Evolutionary conservation across 345 rosid genomes (phyloP).

Genomic region (Stellera chamaejasme): DNA sequence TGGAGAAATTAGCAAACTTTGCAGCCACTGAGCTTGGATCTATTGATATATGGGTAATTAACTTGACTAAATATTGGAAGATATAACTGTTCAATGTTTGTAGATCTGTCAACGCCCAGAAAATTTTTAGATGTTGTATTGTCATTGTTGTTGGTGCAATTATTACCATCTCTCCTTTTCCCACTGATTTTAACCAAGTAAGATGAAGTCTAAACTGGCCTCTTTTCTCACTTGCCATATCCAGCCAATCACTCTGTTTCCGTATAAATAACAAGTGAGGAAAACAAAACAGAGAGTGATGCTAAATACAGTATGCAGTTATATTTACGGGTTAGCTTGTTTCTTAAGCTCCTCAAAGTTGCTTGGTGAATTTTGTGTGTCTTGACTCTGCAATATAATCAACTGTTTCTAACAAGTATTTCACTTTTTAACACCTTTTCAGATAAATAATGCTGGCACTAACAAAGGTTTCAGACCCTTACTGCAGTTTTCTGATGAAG

Average conservation of each 20-base stretch:
- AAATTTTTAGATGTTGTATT: no score
- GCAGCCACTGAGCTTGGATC: conserved; percentile 73
- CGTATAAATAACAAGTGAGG: no score
- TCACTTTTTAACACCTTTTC: conserved; percentile 13
- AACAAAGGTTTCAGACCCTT: conserved; percentile 92
- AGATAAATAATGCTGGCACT: conserved; percentile 94
- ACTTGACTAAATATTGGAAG: not conserved
- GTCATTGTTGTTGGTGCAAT: no score
- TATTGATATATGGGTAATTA: conserved; percentile 78
- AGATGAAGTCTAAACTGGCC: not conserved
- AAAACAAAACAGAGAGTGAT: no score
- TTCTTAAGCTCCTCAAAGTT: no score
- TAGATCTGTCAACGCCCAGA: not conserved
- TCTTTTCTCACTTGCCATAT: no score
- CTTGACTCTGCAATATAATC: not conserved
- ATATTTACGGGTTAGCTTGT: no score
- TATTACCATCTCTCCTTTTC: not conserved
- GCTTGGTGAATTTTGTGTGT: not conserved
- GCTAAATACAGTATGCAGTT: no score
- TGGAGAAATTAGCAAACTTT: conserved; percentile 58
- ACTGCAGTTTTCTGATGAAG: conserved; percentile 81
- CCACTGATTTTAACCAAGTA: not conserved
- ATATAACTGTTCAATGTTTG: not conserved
- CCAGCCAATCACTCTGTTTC: no score
- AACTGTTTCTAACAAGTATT: not conserved